Conservation (phyloP, 371 early-diverging fungal species). For the Rhizopus delemar region DNA sequence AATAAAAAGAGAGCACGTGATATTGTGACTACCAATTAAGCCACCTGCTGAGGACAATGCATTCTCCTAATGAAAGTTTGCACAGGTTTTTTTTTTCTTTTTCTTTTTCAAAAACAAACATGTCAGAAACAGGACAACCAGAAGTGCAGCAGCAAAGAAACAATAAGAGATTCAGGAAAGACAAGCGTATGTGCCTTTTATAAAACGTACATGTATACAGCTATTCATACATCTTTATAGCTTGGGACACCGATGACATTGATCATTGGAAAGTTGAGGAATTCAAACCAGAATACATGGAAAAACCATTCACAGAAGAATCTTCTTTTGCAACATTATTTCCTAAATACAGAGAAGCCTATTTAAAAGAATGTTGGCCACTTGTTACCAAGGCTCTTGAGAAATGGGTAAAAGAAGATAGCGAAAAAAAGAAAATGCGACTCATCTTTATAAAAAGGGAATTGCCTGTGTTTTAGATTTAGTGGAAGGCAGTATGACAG, state of each 20-base stretch:
- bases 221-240: constrained; percentile 35
- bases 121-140: background rate
- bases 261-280: constrained; percentile 94
- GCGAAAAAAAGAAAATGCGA: background rate
- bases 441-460: constrained; percentile 57
- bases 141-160: constrained; percentile 15
- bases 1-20: too few species aligned
- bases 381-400: constrained; percentile 88
- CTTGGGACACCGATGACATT: constrained; percentile 94
- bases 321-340: constrained; percentile 97
- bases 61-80: too few species aligned
- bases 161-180: constrained; percentile 43
- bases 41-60: background rate
- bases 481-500: constrained; percentile 97
- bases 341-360: constrained; percentile 97
- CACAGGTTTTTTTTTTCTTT: background rate
- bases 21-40: background rate
- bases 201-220: background rate
- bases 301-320: constrained; percentile 90
- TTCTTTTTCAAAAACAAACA: background rate
- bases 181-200: constrained; percentile 34
- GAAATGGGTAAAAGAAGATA: constrained; percentile 58
- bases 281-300: constrained; percentile 82
- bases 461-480: constrained; percentile 92
- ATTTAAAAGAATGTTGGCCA: constrained; percentile 95